Percentiles rank a stretch among this genome's conserved stretches.
These are phyloP conservation scores for Podospora tetraspora DNA, from an alignment of 495 filamentous ascomycete genomes.

Conservation along the genomic window DNA sequence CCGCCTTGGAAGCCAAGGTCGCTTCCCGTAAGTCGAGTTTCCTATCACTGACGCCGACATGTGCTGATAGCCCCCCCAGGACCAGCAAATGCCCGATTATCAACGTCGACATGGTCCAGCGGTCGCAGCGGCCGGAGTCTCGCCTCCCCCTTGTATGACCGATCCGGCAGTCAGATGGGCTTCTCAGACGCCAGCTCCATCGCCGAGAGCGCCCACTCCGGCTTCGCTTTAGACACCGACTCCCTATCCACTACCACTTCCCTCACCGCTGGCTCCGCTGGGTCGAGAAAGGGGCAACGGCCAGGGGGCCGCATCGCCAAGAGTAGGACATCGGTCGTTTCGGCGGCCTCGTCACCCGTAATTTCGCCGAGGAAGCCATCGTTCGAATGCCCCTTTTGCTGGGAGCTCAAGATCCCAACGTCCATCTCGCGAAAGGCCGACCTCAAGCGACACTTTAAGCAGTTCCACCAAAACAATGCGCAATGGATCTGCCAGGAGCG, in stretches of 20 bases:
- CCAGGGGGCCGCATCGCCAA: background rate
- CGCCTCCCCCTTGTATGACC: slow-evolving; percentile 3
- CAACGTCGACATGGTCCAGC: slow-evolving; percentile 9
- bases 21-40: slow-evolving; percentile 1
- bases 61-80: background rate
- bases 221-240: slow-evolving; percentile 7
- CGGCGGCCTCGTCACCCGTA: slow-evolving; percentile 9
- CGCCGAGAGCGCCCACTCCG: slow-evolving; percentile 5
- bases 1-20: slow-evolving; percentile 9
- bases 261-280: background rate
- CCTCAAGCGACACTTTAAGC: slow-evolving; percentile 26
- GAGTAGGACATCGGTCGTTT: background rate
- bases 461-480: slow-evolving; percentile 22
- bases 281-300: slow-evolving; percentile 1
- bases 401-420: slow-evolving; percentile 18
- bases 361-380: slow-evolving; percentile 13
- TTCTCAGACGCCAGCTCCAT: slow-evolving; percentile 15
- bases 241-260: background rate
- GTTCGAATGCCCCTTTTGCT: slow-evolving; percentile 27
- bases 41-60: background rate
- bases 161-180: slow-evolving; percentile 9
- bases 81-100: slow-evolving; percentile 1
- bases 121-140: slow-evolving; percentile 10
- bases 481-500: slow-evolving; percentile 23
- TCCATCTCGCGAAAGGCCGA: slow-evolving; percentile 22